Evolutionary conservation across 768 basidiomycete species (phyloP), one percentile per base, ranked within the genome.

Genomic region (Favolaschia claudopus): DNA sequence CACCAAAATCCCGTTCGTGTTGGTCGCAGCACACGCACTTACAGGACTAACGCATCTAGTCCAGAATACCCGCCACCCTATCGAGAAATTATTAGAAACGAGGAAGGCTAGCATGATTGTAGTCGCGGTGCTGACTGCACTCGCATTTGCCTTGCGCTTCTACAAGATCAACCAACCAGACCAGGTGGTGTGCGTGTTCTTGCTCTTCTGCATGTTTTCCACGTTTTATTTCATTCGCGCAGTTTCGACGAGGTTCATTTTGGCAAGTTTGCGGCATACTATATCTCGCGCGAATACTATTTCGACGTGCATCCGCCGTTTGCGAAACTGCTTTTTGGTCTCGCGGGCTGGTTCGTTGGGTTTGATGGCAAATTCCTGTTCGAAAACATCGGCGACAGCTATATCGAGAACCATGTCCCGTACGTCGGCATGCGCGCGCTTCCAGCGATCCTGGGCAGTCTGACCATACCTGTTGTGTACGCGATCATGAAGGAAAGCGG

Each of bases 241-340:
- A 96, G 94, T 44, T 98, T 98, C 70, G 96, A 98, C 72, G 96
- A 99, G 77, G 96, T 98, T 13, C 96, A 99, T 71, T 99, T 99
- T 71, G 96, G 96, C 61, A 97, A 98, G 75, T 99, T 99, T 72
- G 96, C 97, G 13, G 87, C 93, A 6, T 92, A 95, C 76, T 99
- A 99, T 75, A 88, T 99, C 70, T 79, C 79, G 42, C 85, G 96
- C 63, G 87, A 97, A 75, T 99, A 98, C 79, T 99, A 99, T 77
- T 99, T 99, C 80, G 97, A 99, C 72, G 96, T 99, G 8, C 97
- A 99, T 69, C 97, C 97, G 33, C 97, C 97, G 2, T 86, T 99
- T 48, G 96, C 97, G 37, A 99, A 99, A 73, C 84, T 99, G 59
- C 82, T 99, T 24, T 93, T 96, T 69, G 97, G 89, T 37, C 83